These are phyloP conservation scores for Stephania yunnanensis DNA, from an alignment of 164 flowering plant genomes.

Conservation along the genomic window DNA sequence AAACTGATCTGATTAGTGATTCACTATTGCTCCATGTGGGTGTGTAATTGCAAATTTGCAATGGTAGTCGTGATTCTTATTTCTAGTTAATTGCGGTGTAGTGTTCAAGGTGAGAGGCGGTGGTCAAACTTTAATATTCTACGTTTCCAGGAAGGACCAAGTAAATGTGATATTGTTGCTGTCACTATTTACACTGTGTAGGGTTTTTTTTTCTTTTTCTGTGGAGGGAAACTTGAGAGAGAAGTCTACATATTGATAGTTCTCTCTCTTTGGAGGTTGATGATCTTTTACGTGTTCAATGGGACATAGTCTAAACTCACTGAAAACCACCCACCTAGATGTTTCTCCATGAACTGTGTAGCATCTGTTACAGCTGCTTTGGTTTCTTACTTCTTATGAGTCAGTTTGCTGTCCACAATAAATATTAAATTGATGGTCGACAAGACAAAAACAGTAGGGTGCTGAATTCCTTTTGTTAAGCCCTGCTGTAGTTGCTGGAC, in stretches of 20 bases:
- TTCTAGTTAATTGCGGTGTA: neutral
- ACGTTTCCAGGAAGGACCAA: neutral
- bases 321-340: neutral
- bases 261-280: neutral
- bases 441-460: no score
- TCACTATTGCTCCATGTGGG: no score
- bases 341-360: neutral
- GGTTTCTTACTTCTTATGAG: no score
- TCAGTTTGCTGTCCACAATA: no score
- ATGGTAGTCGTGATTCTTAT: neutral
- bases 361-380: constrained; percentile 4
- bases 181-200: neutral
- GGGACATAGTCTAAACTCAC: neutral
- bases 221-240: neutral
- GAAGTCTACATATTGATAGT: neutral
- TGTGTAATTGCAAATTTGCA: no score
- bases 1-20: no score
- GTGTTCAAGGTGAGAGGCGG: neutral
- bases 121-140: neutral
- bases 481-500: no score
- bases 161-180: neutral
- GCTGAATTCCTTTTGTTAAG: no score
- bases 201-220: neutral
- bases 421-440: no score
- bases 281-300: neutral